Evolutionary conservation across 192 early-diverging fungal genomes (phyloP), one percentile per base, ranked within the genome.

Genomic region (Dissophora globulifera): DNA sequence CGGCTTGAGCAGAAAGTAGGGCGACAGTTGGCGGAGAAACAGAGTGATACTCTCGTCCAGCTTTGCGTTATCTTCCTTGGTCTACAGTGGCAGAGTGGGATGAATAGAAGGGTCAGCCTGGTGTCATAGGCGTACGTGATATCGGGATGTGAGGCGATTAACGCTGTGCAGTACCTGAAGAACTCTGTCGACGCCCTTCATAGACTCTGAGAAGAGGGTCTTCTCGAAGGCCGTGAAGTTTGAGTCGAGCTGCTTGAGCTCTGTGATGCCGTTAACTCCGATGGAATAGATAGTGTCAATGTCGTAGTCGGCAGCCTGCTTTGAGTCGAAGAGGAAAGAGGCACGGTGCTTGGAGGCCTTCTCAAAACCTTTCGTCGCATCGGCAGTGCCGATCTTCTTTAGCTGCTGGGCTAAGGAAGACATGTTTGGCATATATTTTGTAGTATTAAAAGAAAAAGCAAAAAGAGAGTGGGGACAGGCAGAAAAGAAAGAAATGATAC

Each of bases 251-350:
- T 85, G 82, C 6, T 80, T 67, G 43, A 98, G 85, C 61, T 95
- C 93, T 32, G 84, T 67, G 17, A 96, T 85, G 25, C 94, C 95
- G 61, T 88, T 88, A 50, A 81, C 79, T 10, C 92, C 95, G 63
- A 98, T 89, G 46, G 89, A 87, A 65, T 91, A 94, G 55, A 98
- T 88, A 31, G 92, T 91, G 57, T 96, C 94, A 51, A 84, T 80
- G 80, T 96, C 95, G 57, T 94, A 86, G 65, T 97, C 93, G 4
- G 94, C 93, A 2, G 96, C 96, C 78, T 92, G 85, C 75, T 87
- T 88, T 0, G 86, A 81, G 46, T 91, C 86, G 43, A 95, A 97
- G 52, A 97, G 78, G 49, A 93, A 91, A 27, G 95, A 95, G 22
- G 92, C 86, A 30, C 84, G 84, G 46, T 83, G 83, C 67, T 84